Evolutionary conservation across 1,284 basidiomycete species (phyloP).

Genomic region (Uromyces viciae-fabae): DNA sequence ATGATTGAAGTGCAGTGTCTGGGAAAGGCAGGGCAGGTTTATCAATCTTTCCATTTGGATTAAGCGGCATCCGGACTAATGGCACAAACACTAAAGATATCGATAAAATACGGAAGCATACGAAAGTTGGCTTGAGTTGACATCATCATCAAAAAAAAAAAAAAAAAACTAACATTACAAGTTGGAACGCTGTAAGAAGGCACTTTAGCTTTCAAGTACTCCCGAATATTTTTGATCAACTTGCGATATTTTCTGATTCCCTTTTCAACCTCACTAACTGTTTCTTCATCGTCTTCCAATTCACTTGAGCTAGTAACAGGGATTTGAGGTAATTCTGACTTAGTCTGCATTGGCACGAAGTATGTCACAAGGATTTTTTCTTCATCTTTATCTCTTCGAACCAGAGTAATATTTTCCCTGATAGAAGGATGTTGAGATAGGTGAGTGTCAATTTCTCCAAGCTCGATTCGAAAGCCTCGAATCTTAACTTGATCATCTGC

Average conservation of each 20-base stretch:
- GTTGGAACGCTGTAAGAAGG: constrained; percentile 89
- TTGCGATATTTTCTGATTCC: constrained; percentile 77
- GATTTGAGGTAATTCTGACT: constrained; percentile 60
- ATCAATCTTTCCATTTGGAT: constrained; percentile 99
- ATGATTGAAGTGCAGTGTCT: constrained; percentile 76
- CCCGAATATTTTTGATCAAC: constrained; percentile 88
- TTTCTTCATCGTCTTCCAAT: constrained; percentile 62
- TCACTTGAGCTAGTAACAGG: constrained; percentile 66
- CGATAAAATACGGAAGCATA: not conserved
- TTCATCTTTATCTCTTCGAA: constrained; percentile 96
- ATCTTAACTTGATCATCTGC: constrained; percentile 99
- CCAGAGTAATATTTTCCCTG: constrained; percentile 93
- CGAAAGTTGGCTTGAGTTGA: too few species aligned
- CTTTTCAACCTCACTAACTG: constrained; percentile 62
- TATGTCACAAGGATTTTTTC: constrained; percentile 98
- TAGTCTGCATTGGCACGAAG: constrained; percentile 73
- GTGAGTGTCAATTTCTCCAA: constrained; percentile 97
- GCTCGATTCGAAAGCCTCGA: constrained; percentile 96
- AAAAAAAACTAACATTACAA: constrained; percentile 59
- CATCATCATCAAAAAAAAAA: constrained; percentile 1
- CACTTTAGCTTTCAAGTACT: constrained; percentile 94
- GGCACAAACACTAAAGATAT: constrained; percentile 79
- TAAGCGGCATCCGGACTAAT: constrained; percentile 89
- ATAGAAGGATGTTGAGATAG: constrained; percentile 89
- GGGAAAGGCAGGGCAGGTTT: constrained; percentile 98